phyloP scores from a whole-genome alignment of 2,329 filamentous ascomycete genomes.

The Acrocalymma vagum region DNA sequence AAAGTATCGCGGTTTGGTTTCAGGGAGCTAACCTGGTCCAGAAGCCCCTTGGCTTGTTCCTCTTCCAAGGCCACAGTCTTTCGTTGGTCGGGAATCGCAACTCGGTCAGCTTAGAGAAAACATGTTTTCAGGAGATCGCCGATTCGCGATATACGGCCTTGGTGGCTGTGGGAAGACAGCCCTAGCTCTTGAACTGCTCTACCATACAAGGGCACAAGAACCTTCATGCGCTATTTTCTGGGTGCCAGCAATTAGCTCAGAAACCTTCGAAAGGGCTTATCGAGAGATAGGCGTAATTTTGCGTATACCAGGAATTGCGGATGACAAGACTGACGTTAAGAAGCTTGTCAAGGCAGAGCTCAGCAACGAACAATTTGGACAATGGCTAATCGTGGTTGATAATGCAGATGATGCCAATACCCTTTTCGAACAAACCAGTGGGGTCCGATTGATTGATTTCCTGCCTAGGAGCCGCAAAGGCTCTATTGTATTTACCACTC shows the following conservation, averaged over 20 bases:
- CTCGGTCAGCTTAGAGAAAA: slow-evolving; percentile 9
- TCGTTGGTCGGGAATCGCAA: slow-evolving; percentile 8
- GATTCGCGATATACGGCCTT: slow-evolving; percentile 12
- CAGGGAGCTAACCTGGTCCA: too few species aligned
- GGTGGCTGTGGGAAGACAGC: slow-evolving; percentile 6
- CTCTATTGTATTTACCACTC: slow-evolving; percentile 49
- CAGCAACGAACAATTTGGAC: slow-evolving; percentile 10
- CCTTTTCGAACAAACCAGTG: slow-evolving; percentile 23
- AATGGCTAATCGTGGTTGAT: slow-evolving; percentile 54
- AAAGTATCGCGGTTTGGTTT: too few species aligned
- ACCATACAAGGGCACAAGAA: neutral
- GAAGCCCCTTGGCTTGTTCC: slow-evolving; percentile 12
- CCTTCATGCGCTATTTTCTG: neutral
- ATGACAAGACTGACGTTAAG: slow-evolving; percentile 39
- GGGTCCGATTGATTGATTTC: slow-evolving; percentile 33
- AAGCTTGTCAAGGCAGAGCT: slow-evolving; percentile 16
- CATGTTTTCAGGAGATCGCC: slow-evolving; percentile 5
- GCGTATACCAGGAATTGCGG: neutral
- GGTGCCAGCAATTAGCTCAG: slow-evolving; percentile 1
- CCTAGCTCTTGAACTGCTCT: slow-evolving; percentile 1
- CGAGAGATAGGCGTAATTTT: slow-evolving; percentile 1
- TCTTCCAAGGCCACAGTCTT: slow-evolving; percentile 7
- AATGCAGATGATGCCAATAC: slow-evolving; percentile 51
- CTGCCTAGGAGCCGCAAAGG: slow-evolving; percentile 45
- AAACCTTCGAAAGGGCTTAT: slow-evolving; percentile 4